Evolutionary conservation across 2,329 filamentous ascomycete species (phyloP).

Genomic region (Penicillium sp.): DNA sequence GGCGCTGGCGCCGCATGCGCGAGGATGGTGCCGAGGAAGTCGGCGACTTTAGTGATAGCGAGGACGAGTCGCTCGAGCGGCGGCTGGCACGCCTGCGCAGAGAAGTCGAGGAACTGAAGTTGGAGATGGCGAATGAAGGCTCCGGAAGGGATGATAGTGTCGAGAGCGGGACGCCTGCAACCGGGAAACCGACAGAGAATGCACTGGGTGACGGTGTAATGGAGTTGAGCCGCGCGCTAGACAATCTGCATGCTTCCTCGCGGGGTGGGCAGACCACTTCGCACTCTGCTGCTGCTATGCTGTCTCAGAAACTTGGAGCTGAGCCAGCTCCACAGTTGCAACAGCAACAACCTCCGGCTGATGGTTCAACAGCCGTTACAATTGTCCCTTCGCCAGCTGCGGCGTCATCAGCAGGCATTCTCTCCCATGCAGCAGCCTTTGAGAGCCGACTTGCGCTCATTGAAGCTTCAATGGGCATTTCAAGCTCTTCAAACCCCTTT

Average conservation of each 20-base stretch:
- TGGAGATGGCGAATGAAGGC: conserved; percentile 41
- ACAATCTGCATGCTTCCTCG: conserved; percentile 52
- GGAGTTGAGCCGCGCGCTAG: conserved; percentile 66
- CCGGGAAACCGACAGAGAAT: conserved; percentile 41
- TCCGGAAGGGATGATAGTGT: conserved; percentile 53
- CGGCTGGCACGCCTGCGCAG: conserved; percentile 76
- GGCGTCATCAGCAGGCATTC: conserved; percentile 45
- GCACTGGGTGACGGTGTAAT: conserved; percentile 55
- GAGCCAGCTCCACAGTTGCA: conserved; percentile 8
- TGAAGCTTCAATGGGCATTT: conserved; percentile 76
- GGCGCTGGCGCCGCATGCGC: conserved; percentile 52
- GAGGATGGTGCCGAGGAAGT: conserved; percentile 53
- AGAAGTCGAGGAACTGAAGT: conserved; percentile 71
- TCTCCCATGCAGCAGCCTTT: conserved; percentile 80
- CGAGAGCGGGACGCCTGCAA: conserved; percentile 18
- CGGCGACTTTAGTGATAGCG: conserved; percentile 72
- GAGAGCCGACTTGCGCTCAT: conserved; percentile 73
- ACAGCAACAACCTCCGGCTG: conserved; percentile 2
- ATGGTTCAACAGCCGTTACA: conserved; percentile 10
- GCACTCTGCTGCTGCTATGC: conserved; percentile 32
- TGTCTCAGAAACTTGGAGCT: conserved; percentile 33
- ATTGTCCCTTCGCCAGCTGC: conserved; percentile 6
- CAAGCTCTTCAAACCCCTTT: conserved; percentile 59
- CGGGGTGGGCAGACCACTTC: conserved; percentile 20
- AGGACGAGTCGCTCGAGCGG: conserved; percentile 68